Evolutionary conservation across 805 yeast genomes (phyloP).

Genomic region (Suhomyces kilbournensis): DNA sequence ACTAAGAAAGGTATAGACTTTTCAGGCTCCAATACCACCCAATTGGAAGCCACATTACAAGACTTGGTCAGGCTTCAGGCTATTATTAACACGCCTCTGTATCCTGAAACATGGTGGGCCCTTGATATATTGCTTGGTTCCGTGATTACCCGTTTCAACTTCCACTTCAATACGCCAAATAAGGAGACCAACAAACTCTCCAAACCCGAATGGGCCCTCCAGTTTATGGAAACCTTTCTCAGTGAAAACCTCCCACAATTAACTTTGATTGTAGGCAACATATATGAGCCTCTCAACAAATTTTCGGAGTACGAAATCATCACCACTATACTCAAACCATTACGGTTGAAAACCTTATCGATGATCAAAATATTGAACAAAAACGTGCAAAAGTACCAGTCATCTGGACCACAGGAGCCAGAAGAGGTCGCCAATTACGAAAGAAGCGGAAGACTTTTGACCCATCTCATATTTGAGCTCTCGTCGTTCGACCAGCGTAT

Average conservation of each 20-base stretch:
- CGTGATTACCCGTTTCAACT: constrained; percentile 50
- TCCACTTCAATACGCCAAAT: constrained; percentile 52
- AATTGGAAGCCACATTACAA: neutral
- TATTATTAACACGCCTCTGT: constrained; percentile 21
- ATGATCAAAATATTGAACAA: constrained; percentile 23
- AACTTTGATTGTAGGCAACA: constrained; percentile 35
- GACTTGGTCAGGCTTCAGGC: constrained; percentile 32
- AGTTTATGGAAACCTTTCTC: constrained; percentile 45
- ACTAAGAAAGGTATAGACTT: neutral
- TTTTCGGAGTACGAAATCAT: constrained; percentile 40
- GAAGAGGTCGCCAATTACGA: constrained; percentile 20
- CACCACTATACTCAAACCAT: constrained; percentile 44
- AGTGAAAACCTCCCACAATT: constrained; percentile 39
- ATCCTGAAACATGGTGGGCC: constrained; percentile 48
- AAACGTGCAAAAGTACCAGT: constrained; percentile 1
- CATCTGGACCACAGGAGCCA: neutral
- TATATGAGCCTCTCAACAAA: constrained; percentile 24
- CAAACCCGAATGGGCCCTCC: constrained; percentile 71
- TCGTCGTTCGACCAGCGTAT: constrained; percentile 56
- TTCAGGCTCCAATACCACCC: neutral
- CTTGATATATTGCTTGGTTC: constrained; percentile 46
- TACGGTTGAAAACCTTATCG: constrained; percentile 41
- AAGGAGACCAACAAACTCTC: constrained; percentile 61
- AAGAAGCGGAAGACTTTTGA: constrained; percentile 46
- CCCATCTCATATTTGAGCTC: constrained; percentile 58